A percentile compares a stretch with the other conserved stretches of the same genome.
Evolutionary conservation across 345 rosid genomes (phyloP).

Genomic region (Psidium friedrichsthalianum): DNA sequence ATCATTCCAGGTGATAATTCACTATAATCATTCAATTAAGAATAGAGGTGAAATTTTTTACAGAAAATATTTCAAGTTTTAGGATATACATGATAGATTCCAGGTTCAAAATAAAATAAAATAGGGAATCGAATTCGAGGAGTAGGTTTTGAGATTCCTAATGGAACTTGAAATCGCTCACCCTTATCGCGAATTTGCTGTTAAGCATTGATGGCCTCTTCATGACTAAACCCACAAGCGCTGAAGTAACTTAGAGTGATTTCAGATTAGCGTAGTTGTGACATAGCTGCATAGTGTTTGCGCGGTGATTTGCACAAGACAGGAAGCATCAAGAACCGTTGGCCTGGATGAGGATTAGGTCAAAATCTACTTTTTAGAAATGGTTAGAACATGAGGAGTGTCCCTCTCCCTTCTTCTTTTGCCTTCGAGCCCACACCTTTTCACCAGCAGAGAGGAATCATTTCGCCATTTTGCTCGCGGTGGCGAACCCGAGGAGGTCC

Average conservation of each 20-base stretch:
- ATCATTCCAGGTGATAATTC: too few relatives aligned
- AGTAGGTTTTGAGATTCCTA: too few relatives aligned
- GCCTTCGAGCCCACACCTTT: conserved; percentile 18
- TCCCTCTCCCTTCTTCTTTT: conserved; percentile 3
- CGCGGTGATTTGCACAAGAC: background rate
- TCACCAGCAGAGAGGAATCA: conserved; percentile 2
- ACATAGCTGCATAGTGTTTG: background rate
- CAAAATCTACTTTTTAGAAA: conserved; percentile 10
- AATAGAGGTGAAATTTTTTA: too few relatives aligned
- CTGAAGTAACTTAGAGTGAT: background rate
- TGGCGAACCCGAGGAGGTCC: background rate
- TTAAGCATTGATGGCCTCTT: background rate
- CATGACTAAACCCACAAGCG: background rate
- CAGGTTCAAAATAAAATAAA: too few relatives aligned
- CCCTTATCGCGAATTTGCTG: background rate
- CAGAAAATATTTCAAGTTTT: too few relatives aligned
- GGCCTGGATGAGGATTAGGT: conserved; percentile 1
- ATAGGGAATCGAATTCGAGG: too few relatives aligned
- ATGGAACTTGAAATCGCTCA: too few relatives aligned
- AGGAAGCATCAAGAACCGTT: background rate
- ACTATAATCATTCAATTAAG: too few relatives aligned
- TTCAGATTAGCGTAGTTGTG: background rate
- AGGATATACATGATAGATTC: too few relatives aligned
- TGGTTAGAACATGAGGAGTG: background rate
- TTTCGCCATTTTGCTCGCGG: background rate